Conservation (phyloP, 2,329 filamentous ascomycete genomes). For the Aspergillus fijiensis region DNA sequence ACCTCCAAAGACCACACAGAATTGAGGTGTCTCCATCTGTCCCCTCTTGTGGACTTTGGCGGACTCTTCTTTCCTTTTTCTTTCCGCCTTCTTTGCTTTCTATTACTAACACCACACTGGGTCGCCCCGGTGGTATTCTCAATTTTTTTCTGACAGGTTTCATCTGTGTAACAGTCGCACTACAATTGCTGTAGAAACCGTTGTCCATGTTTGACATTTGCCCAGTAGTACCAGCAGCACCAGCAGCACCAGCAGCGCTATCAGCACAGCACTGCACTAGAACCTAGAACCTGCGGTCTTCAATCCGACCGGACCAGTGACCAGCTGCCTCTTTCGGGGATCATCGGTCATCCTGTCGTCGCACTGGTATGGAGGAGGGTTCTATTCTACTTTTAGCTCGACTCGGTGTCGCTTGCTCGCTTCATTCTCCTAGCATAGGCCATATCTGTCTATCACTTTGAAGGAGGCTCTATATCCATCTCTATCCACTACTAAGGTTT, state of each 20-base stretch:
- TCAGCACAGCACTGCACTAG: too few relatives aligned
- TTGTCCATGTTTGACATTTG: conserved; percentile 1
- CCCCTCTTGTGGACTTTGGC: conserved; percentile 2
- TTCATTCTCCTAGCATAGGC: neutral
- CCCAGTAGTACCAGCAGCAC: neutral
- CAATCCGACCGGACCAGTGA: neutral
- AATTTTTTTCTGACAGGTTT: conserved; percentile 18
- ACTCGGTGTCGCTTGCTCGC: neutral
- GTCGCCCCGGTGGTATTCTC: conserved; percentile 1
- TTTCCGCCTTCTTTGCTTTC: conserved; percentile 7
- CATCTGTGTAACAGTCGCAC: conserved; percentile 11
- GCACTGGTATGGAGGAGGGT: neutral
- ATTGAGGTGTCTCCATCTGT: conserved; percentile 6
- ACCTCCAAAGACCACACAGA: conserved; percentile 9
- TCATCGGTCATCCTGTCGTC: neutral
- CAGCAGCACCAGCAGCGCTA: too few relatives aligned
- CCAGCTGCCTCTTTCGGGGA: neutral
- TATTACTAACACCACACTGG: conserved; percentile 7
- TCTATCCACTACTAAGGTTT: neutral
- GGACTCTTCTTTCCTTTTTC: neutral
- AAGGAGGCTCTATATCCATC: neutral
- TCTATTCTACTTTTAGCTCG: neutral
- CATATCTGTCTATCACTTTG: too few relatives aligned
- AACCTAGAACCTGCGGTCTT: neutral
- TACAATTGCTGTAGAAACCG: conserved; percentile 11